Conservation (phyloP, 257 asterid genomes). For the Solanum ossicruentum region DNA sequence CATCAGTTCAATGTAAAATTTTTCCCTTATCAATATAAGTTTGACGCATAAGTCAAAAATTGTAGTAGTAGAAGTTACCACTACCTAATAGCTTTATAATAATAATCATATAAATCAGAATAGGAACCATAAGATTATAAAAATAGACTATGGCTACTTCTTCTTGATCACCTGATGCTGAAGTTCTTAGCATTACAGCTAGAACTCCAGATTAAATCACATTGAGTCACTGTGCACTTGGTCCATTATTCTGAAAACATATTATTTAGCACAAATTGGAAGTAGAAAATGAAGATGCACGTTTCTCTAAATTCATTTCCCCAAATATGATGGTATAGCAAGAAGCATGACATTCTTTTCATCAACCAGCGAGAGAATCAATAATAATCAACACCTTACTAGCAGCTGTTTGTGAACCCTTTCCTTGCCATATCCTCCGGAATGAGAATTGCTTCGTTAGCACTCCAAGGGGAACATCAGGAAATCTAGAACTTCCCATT, state of each 20-base stretch:
- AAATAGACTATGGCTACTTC: not conserved
- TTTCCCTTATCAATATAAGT: not conserved
- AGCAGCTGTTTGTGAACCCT: conserved; percentile 78
- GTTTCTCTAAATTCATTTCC: not conserved
- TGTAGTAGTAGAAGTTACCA: not conserved
- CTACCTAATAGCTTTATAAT: not conserved
- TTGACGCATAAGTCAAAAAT: not conserved
- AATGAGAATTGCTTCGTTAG: conserved; percentile 41
- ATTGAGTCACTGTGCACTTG: not conserved
- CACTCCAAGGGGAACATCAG: conserved; percentile 39
- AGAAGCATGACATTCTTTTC: not conserved
- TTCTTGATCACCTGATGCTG: not conserved
- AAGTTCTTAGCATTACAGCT: not conserved
- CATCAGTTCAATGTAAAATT: not conserved
- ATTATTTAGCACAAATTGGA: not conserved
- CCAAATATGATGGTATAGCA: not conserved
- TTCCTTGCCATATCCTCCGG: conserved; percentile 97
- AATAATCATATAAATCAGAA: not conserved
- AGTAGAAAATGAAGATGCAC: not conserved
- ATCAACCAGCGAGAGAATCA: conserved; percentile 8
- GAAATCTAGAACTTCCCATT: conserved; percentile 22
- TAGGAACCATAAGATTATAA: not conserved
- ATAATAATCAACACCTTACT: conserved; percentile 55
- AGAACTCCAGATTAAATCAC: not conserved
- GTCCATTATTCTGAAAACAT: not conserved